Evolutionary conservation across 108 stramenopile genomes (phyloP), one percentile per base, ranked within the genome.

Genomic region (Stephanodiscus triporus): DNA sequence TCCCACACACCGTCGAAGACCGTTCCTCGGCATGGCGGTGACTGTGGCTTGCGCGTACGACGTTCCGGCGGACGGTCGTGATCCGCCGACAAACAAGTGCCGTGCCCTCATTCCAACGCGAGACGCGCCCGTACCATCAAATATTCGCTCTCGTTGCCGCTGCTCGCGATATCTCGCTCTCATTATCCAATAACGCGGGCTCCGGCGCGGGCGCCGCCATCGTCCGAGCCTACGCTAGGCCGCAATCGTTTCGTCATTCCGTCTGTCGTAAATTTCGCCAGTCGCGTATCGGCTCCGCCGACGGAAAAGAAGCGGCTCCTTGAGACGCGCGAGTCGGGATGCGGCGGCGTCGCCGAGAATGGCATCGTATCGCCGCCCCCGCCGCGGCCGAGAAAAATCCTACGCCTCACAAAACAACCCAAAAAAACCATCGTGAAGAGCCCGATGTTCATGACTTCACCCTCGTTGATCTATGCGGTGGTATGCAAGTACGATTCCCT

Each of bases 391-490:
- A 45, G 43, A 54, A 54, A 54, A 54, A 26, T 54, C 23, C 1
- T 54, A 6, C 8, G 53, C 11, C 13, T 54, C 3, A 13, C 26
- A 4, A 54, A 61, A 20, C 66, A 26, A 66, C 42, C n/a, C 26
- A 23, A 38, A 51, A 72, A 72, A 29, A 17, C 57, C 22, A 23
- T 14, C 4, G 59, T 72, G 16, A 72, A 72, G 37, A 62, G 70
- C 45, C 60, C 59, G 48, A 57, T 49, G 47, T 72, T 72, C 47
- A 72, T 72, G 70, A 49, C 45, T 10, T 51, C 70, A 0, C 59
- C 70, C 32, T 38, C 60, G 42, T 72, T 60, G 30, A 49, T 72
- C 13, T 72, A 61, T 13, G 36, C 29, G 10, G 58, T 60, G 9
- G 27, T 72, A 19, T 62, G 70, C 48, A 37, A 22, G 32, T 61